These are phyloP conservation scores for Erucastrum elatum DNA, from an alignment of 345 rosid genomes.

Conservation along the genomic window DNA sequence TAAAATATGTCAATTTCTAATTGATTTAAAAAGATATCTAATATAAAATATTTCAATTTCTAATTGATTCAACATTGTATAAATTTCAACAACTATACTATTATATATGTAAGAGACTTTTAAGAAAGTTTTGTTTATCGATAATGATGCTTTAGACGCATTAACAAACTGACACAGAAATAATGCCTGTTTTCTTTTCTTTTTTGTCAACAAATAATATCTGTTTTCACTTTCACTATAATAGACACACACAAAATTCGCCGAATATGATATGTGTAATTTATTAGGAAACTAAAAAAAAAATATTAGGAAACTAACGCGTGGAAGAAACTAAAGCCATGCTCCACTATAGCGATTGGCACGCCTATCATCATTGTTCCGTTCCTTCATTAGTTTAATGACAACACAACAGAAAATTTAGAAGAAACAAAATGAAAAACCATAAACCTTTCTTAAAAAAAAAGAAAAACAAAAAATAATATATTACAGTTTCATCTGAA, in stretches of 20 bases:
- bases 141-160: not conserved
- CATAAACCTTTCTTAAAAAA: too few species aligned
- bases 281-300: not conserved
- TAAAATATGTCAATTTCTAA: not conserved
- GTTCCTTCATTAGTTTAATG: not conserved
- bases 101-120: too few species aligned
- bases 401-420: not conserved
- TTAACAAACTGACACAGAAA: not conserved
- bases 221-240: not conserved
- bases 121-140: not conserved
- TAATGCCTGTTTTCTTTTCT: too few species aligned
- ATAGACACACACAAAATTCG: not conserved
- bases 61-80: not conserved
- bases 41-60: too few species aligned
- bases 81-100: too few species aligned
- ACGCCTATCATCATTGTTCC: not conserved
- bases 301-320: not conserved
- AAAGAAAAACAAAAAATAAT: too few species aligned
- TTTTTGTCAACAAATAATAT: not conserved
- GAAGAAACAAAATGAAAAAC: too few species aligned
- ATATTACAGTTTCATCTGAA: too few species aligned
- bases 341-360: not conserved
- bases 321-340: not conserved
- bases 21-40: too few species aligned
- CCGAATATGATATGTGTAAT: not conserved